Evolutionary conservation across 371 early-diverging fungal species (phyloP), one percentile per base, ranked within the genome.

Genomic region (Rhizopus sp.): DNA sequence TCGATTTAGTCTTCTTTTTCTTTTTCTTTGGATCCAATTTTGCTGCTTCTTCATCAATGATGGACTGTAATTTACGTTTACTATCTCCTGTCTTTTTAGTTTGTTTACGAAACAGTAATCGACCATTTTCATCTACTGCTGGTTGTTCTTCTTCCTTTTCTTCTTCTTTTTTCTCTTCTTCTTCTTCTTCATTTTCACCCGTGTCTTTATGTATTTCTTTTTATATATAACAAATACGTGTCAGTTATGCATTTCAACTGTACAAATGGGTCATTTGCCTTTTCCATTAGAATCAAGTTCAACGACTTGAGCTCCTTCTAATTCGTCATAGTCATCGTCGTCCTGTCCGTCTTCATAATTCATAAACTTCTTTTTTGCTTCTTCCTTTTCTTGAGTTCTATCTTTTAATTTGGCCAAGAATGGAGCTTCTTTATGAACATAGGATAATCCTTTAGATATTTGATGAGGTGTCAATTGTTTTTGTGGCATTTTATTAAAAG

Each of bases 241-340:
- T 1, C 2, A 34, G 33, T 37, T 44, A 49, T 10, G 23, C 23
- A 23, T 23, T 23, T 23, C 23, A 23, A 23, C 23, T 23, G 23
- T 23, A 23, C 23, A 23, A 23, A 23, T 47, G 16, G 6, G 53
- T 61, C 41, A 45, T 69, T 35, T 66, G 65, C 84, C 81, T 73
- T 72, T 75, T 32, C 72, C 83, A 30, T 75, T 50, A 16, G 52
- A 67, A 33, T 82, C 81, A 46, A 78, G 56, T 35, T 56, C 72
- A 0, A 72, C 78, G 0, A 79, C 64, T 54, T 79, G 80, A 13
- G 80, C 80, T 7, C 80, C 80, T 7, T 79, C 76, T 4, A 79
- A 48, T 40, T 79, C 80, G 57, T 79, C 71, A 32, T 72, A 72
- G 45, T 79, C 80, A 4, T 70, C 69, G 50, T 79, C 76, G 55